These are phyloP conservation scores for Aspergillus terreus DNA, from an alignment of 2,329 filamentous ascomycete genomes.

Conservation along the genomic window DNA sequence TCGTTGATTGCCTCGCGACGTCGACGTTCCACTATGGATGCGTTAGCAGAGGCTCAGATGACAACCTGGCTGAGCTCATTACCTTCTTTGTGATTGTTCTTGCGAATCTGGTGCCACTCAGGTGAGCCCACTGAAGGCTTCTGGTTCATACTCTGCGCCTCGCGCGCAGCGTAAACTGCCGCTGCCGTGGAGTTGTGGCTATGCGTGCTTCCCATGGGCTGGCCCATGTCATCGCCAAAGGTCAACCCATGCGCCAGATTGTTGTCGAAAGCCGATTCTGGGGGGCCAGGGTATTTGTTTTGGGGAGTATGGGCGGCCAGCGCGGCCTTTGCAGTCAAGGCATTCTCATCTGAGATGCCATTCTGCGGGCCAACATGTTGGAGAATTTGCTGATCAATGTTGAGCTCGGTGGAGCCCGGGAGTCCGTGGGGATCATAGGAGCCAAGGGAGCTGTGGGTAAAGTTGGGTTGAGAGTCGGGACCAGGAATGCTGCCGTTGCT, in stretches of 20 bases:
- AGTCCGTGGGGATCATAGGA: constrained; percentile 38
- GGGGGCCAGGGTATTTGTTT: constrained; percentile 44
- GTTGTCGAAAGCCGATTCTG: constrained; percentile 36
- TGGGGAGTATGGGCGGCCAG: constrained; percentile 43
- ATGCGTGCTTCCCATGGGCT: constrained; percentile 34
- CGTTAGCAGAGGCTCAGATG: constrained; percentile 20
- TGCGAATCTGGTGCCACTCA: constrained; percentile 95
- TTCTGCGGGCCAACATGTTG: constrained; percentile 53
- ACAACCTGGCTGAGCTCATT: constrained; percentile 23
- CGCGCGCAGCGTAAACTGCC: constrained; percentile 52
- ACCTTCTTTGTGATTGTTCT: constrained; percentile 99
- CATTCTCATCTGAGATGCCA: constrained; percentile 47
- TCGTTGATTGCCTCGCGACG: constrained; percentile 98
- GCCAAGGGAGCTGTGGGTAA: constrained; percentile 30
- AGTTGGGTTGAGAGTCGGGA: constrained; percentile 30
- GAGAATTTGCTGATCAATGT: constrained; percentile 45
- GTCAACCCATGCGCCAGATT: constrained; percentile 33
- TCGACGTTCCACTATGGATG: constrained; percentile 75
- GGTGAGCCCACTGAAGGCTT: constrained; percentile 94
- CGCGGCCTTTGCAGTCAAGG: constrained; percentile 46
- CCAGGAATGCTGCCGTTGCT: constrained; percentile 37
- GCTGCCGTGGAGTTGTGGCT: constrained; percentile 56
- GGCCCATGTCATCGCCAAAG: constrained; percentile 40
- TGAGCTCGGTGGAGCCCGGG: constrained; percentile 34
- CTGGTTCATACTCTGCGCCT: constrained; percentile 49